Evolutionary conservation across 352 stramenopile species (phyloP).

Genomic region (Paralagenidium karlingii): DNA sequence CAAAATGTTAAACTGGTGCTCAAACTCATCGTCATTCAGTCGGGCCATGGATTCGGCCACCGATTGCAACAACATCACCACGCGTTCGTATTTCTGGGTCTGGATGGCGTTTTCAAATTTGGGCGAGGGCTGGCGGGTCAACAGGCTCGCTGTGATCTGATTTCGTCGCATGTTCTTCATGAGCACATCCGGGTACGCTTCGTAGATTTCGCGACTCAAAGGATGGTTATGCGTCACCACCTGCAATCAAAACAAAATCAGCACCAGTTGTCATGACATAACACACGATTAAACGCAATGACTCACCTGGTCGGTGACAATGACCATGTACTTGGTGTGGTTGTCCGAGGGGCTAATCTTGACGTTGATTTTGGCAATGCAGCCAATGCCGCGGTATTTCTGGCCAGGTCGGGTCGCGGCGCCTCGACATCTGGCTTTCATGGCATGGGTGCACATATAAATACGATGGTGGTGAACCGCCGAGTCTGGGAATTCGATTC

Average conservation of each 20-base stretch:
- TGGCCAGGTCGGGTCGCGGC: slow-evolving; percentile 61
- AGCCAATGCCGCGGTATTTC: slow-evolving; percentile 75
- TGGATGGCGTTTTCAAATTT: slow-evolving; percentile 68
- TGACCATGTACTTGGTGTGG: slow-evolving; percentile 77
- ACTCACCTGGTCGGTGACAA: slow-evolving; percentile 71
- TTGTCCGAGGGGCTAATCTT: slow-evolving; percentile 79
- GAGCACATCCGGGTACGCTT: slow-evolving; percentile 72
- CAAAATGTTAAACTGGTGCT: slow-evolving; percentile 52
- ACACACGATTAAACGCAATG: background rate
- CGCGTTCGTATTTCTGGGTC: slow-evolving; percentile 71
- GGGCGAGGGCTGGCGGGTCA: slow-evolving; percentile 46
- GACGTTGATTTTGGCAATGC: slow-evolving; percentile 80
- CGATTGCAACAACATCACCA: slow-evolving; percentile 40
- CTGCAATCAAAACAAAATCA: slow-evolving; percentile 10
- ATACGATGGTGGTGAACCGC: slow-evolving; percentile 80
- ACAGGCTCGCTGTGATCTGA: slow-evolving; percentile 43
- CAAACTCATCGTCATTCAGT: slow-evolving; percentile 55
- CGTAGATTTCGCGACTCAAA: slow-evolving; percentile 75
- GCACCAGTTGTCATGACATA: background rate
- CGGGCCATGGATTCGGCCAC: slow-evolving; percentile 67
- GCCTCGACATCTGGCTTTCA: slow-evolving; percentile 71
- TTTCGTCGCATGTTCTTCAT: slow-evolving; percentile 77
- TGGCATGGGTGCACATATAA: slow-evolving; percentile 83
- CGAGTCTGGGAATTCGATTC: slow-evolving; percentile 68
- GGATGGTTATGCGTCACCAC: slow-evolving; percentile 78